phyloP scores from a whole-genome alignment of 31 red algal species.

The Pterothamnion heteromorphum region DNA sequence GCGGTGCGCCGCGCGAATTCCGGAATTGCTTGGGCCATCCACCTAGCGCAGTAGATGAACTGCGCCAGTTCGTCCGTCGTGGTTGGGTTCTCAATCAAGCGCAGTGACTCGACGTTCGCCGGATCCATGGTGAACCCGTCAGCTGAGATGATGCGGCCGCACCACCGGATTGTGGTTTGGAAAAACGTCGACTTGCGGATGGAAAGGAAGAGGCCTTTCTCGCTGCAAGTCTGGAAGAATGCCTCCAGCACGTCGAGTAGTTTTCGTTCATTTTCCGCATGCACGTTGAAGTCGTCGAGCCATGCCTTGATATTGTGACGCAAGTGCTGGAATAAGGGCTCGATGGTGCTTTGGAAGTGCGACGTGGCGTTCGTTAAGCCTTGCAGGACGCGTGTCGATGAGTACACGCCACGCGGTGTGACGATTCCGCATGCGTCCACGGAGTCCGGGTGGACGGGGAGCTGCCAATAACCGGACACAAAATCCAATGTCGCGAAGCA shows the following conservation, averaged over 20 bases:
- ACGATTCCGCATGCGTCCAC: not conserved
- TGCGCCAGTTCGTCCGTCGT: slow-evolving; percentile 13
- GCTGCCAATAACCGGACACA: slow-evolving; percentile 35
- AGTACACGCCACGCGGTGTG: not conserved
- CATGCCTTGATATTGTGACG: not conserved
- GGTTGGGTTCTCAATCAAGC: not conserved
- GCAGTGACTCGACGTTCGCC: not conserved
- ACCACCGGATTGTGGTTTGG: slow-evolving; percentile 28
- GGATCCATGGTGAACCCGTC: slow-evolving; percentile 16
- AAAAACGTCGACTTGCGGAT: slow-evolving; percentile 32
- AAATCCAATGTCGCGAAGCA: slow-evolving; percentile 32
- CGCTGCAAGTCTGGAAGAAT: too few species aligned
- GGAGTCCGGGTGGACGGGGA: not conserved
- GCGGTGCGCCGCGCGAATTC: not conserved
- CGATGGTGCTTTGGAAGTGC: not conserved
- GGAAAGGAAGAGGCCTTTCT: not conserved
- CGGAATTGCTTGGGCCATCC: slow-evolving; percentile 27
- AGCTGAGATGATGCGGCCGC: slow-evolving; percentile 30
- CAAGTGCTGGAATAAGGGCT: not conserved
- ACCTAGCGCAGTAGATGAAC: slow-evolving; percentile 25
- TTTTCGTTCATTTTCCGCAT: too few species aligned
- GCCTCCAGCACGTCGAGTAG: too few species aligned
- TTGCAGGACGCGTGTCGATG: slow-evolving; percentile 11
- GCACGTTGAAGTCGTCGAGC: not conserved
- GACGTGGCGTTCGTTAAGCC: not conserved